phyloP scores from a whole-genome alignment of 352 stramenopile genomes.

The Globisporangium spinosum region DNA sequence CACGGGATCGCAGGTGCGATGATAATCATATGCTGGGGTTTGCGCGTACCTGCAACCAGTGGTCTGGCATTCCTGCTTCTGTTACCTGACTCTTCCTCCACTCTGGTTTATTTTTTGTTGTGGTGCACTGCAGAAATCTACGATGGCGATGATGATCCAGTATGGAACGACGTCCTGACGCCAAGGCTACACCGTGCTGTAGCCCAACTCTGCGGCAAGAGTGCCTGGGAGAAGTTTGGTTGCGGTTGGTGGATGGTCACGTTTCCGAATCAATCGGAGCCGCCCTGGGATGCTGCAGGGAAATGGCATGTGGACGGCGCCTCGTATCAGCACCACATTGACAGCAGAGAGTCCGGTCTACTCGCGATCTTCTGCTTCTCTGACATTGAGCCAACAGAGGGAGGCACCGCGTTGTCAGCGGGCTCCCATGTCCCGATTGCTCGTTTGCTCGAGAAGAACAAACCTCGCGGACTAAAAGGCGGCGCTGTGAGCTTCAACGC shows the following conservation, averaged over 20 bases:
- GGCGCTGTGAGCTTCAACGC: slow-evolving; percentile 47
- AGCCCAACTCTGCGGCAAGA: slow-evolving; percentile 68
- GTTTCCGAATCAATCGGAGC: slow-evolving; percentile 49
- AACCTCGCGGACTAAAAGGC: slow-evolving; percentile 58
- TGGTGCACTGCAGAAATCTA: slow-evolving; percentile 38
- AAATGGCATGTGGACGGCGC: slow-evolving; percentile 84
- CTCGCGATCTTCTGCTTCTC: slow-evolving; percentile 84
- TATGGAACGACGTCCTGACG: slow-evolving; percentile 49
- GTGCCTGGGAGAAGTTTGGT: slow-evolving; percentile 61
- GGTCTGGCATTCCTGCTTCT: background rate
- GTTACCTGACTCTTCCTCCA: slow-evolving; percentile 1
- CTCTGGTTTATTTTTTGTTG: background rate
- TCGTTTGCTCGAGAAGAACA: slow-evolving; percentile 41
- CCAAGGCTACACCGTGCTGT: slow-evolving; percentile 44
- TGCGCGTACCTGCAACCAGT: background rate
- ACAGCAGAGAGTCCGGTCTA: slow-evolving; percentile 66
- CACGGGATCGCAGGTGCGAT: slow-evolving; percentile 45
- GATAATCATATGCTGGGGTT: background rate
- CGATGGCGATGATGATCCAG: slow-evolving; percentile 27
- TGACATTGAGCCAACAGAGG: slow-evolving; percentile 53
- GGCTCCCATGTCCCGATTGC: slow-evolving; percentile 66
- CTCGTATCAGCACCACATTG: slow-evolving; percentile 65
- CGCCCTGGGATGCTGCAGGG: slow-evolving; percentile 60
- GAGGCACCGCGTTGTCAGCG: slow-evolving; percentile 62
- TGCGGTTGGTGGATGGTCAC: slow-evolving; percentile 86